Evolutionary conservation across 2,329 filamentous ascomycete genomes (phyloP).

Genomic region (Purpureocillium lavendulum): DNA sequence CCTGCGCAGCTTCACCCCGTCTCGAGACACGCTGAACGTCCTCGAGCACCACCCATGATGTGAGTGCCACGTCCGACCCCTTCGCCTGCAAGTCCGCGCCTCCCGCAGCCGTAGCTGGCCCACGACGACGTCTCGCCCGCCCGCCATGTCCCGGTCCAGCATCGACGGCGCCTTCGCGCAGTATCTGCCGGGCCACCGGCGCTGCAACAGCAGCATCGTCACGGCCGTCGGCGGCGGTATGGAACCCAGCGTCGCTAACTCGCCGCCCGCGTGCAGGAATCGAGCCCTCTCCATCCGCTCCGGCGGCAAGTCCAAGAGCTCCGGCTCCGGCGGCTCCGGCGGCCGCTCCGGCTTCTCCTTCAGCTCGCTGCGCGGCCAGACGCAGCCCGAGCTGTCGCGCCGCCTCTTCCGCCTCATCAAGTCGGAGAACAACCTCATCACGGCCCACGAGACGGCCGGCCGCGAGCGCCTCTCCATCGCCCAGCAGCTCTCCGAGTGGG

Average conservation of each 20-base stretch:
- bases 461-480: conserved; percentile 80
- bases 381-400: conserved; percentile 82
- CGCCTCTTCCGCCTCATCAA: conserved; percentile 91
- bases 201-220: conserved; percentile 1
- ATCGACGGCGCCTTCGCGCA: conserved; percentile 18
- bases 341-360: conserved; percentile 71
- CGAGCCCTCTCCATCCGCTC: conserved; percentile 68
- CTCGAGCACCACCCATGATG: too few species aligned
- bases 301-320: conserved; percentile 43
- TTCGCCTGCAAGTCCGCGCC: too few species aligned
- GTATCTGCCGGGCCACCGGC: conserved; percentile 10
- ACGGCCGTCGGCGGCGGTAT: too few species aligned
- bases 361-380: conserved; percentile 72
- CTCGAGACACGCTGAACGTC: too few species aligned
- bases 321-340: conserved; percentile 26
- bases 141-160: conserved; percentile 22
- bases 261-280: conserved; percentile 43
- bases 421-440: conserved; percentile 81
- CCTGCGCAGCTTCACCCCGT: too few species aligned
- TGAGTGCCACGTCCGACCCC: too few species aligned
- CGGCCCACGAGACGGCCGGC: conserved; percentile 74
- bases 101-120: too few species aligned
- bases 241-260: conserved; percentile 17
- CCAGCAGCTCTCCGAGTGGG: conserved; percentile 91
- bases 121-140: too few species aligned